Conservation (phyloP, 1,284 basidiomycete genomes). For the Neotropicomus parvogracilis region DNA sequence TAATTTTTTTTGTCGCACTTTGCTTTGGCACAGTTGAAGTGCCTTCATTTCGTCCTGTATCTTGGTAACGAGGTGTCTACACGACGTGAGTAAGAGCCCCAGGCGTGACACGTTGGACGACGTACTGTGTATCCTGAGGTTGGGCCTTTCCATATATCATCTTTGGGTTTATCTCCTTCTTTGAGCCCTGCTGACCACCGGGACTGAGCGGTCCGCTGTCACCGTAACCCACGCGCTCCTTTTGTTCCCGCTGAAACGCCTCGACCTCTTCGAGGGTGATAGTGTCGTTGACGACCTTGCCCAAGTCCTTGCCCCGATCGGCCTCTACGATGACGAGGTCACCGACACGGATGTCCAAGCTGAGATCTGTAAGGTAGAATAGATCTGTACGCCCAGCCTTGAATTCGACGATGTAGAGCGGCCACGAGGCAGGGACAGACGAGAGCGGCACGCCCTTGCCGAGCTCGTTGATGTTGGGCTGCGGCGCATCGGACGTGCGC, state of each 20-base stretch:
- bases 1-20: conserved; percentile 88
- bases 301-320: conserved; percentile 90
- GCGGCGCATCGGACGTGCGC: conserved; percentile 49
- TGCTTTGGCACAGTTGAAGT: conserved; percentile 84
- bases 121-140: conserved; percentile 80
- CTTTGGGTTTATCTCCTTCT: conserved; percentile 95
- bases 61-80: conserved; percentile 73
- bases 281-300: conserved; percentile 85
- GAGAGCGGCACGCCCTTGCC: conserved; percentile 89
- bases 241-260: conserved; percentile 65
- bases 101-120: conserved; percentile 12
- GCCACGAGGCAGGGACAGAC: conserved; percentile 76
- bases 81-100: conserved; percentile 3
- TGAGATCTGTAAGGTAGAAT: conserved; percentile 79
- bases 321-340: conserved; percentile 97
- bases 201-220: conserved; percentile 57
- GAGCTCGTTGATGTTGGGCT: conserved; percentile 55
- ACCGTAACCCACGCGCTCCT: conserved; percentile 39
- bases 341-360: conserved; percentile 67
- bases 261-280: conserved; percentile 92
- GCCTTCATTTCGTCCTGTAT: conserved; percentile 91
- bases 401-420: conserved; percentile 96
- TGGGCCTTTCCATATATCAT: conserved; percentile 94
- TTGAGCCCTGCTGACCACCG: conserved; percentile 37
- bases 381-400: conserved; percentile 95